Base-by-base conservation (phyloP, 768 basidiomycete genomes). In the Mycena vulgaris region DNA sequence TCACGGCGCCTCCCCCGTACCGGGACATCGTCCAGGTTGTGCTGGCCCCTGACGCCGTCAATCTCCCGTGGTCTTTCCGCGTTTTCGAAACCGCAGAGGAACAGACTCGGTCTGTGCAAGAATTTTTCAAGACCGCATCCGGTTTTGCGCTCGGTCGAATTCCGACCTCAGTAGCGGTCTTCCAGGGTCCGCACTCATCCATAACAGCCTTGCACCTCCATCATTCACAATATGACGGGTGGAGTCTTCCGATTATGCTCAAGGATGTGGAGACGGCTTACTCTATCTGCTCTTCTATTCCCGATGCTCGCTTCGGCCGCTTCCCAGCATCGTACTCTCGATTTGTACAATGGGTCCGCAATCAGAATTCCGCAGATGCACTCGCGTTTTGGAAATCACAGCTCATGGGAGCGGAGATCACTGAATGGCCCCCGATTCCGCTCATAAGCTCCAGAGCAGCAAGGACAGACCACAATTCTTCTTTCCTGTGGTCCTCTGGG, bases 1-100 rank as follows among this genome's bases (percentile, higher is more conserved):
- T 63, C 17, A 49, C 52, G 19, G 61, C 61, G 6, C 61, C 61
- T 37, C 61, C 61, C n/a, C 61, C 61, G 11, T 33, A 63, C 27
- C 10, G 37, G 6, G 61, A 52, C 49, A 63, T 63, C 27, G 61
- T 63, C 52, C 61, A 63, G 25, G 49, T 63, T 6, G 61, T 63
- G 3, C 37, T 63, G 3, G 52, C 4, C 35, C 33, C 37, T 31
- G 27, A 11, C 17, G 13, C 37, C 17, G 35, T 49, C 8, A 17
- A 27, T 3, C 40, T 63, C 37, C 52, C 49, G 10, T 63, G 61
- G 61, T n/a, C 48, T 8, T 35, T 10, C 5, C 21, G 33, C 6
- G 14, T n/a, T 6, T 35, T 52, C 7, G 25, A 19, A n/a, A 49
- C 39, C 61, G 49, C 40, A 16, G 14, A 14, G 27, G 25, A 63